Evolutionary conservation across 2,329 filamentous ascomycete species (phyloP), one percentile per base, ranked within the genome.

Genomic region (Aspergillus caelatus): DNA sequence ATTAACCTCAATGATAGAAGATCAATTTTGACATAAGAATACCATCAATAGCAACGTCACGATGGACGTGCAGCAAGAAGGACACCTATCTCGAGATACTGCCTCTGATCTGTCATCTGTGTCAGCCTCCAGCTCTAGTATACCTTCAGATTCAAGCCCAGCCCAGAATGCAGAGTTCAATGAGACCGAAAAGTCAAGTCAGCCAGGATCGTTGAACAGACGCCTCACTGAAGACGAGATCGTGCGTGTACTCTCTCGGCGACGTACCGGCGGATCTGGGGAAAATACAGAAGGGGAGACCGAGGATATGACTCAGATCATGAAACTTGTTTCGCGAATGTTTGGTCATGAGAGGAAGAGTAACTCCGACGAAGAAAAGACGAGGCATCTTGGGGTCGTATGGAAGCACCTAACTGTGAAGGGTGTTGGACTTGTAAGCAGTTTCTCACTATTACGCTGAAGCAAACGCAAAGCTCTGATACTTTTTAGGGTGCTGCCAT

Each of bases 321-420:
- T 74, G 56, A 70, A 62, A n/a, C 53, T 91, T 45, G 87, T 92
- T 81, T 91, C 88, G 0, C 86, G 86, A 3, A 90, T 92, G 84
- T 92, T 92, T 70, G 90, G 90, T 7, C 79, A 82, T 39, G 85
- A 85, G 23, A 83, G 90, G 7, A 88, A 89, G 67, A 83, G 85
- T 52, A 80, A 86, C n/a, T 90, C 88, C 0, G 86, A 91, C 65
- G 89, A 90, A 65, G 89, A 91, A 68, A 87, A 90, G 72, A 90
- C 88, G 0, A 81, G 89, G 26, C 89, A 92, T 72, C 82, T 86
- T 30, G 90, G 90, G 39, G 87, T 93, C 14, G 78, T 91, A 6
- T 93, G 91, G 80, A 88, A 88, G 55, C 82, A 89, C 59, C 78
- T 93, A 32, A 91, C 88, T 0, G 90, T 93, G 21, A 89, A 88